Evolutionary conservation across 75 land plant genomes (phyloP).

Genomic region (Larix kaempferi): DNA sequence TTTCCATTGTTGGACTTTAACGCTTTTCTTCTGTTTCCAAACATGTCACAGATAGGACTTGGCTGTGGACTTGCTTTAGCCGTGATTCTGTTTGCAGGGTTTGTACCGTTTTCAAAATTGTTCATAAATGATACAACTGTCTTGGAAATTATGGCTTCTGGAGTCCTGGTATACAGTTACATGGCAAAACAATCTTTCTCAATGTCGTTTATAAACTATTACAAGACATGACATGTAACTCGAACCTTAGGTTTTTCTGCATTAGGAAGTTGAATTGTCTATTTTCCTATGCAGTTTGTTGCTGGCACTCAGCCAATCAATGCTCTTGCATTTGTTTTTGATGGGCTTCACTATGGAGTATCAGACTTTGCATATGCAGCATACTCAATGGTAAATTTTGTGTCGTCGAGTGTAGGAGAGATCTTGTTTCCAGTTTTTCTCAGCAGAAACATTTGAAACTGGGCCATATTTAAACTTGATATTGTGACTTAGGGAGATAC

Average conservation of each 20-base stretch:
- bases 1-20: neutral
- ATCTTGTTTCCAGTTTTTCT: neutral
- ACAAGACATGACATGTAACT: neutral
- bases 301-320: conserved; percentile 91
- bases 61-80: conserved; percentile 57
- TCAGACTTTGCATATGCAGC: conserved; percentile 95
- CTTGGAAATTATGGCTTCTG: conserved; percentile 49
- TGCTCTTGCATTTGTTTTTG: conserved; percentile 94
- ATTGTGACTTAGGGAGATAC: neutral
- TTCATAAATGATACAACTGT: conserved; percentile 75
- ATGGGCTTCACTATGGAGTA: conserved; percentile 93
- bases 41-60: conserved; percentile 62
- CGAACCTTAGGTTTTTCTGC: neutral
- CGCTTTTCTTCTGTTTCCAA: neutral
- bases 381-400: conserved; percentile 73
- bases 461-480: neutral
- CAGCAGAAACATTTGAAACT: neutral
- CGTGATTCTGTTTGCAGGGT: conserved; percentile 57
- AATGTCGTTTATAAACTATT: neutral
- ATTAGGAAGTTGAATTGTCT: neutral
- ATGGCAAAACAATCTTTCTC: neutral
- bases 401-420: neutral
- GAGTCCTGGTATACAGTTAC: conserved; percentile 55
- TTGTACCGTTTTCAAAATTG: conserved; percentile 53
- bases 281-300: conserved; percentile 69